Percentiles rank a stretch among this genome's conserved stretches.
These are phyloP conservation scores for Globisporangium viniferum DNA, from an alignment of 352 stramenopile genomes.

Conservation along the genomic window DNA sequence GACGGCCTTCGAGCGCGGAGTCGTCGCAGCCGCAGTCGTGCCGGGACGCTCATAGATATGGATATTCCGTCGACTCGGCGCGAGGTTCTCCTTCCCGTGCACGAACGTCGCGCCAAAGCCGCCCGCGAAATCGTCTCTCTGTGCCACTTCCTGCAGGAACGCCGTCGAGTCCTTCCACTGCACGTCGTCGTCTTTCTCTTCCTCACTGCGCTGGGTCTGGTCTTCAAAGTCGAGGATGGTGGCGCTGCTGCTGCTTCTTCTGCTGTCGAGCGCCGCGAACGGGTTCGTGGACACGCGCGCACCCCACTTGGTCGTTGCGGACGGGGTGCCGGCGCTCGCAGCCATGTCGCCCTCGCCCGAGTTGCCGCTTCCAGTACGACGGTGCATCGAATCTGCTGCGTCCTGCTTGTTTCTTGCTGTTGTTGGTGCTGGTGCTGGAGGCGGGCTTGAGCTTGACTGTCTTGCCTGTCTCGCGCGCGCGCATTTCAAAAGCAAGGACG, in stretches of 20 bases:
- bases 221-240: conserved; percentile 14
- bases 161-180: conserved; percentile 18
- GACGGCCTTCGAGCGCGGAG: background rate
- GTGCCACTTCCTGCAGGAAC: conserved; percentile 14
- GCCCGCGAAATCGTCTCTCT: conserved; percentile 3
- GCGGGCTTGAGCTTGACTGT: background rate
- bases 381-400: background rate
- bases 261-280: conserved; percentile 14
- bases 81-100: conserved; percentile 24
- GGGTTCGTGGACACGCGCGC: conserved; percentile 24
- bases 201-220: conserved; percentile 4
- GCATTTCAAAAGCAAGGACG: conserved; percentile 10
- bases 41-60: conserved; percentile 14
- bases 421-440: background rate
- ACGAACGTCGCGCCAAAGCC: background rate
- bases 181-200: conserved; percentile 15
- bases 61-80: conserved; percentile 16
- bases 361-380: background rate
- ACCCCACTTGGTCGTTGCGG: conserved; percentile 26
- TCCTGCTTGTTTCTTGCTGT: background rate
- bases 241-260: background rate
- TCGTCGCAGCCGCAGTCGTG: background rate
- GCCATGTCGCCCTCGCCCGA: conserved; percentile 4
- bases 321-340: background rate
- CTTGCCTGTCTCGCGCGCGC: background rate